Evolutionary conservation across 352 stramenopile species (phyloP).

Genomic region (Phytophthora meadii): DNA sequence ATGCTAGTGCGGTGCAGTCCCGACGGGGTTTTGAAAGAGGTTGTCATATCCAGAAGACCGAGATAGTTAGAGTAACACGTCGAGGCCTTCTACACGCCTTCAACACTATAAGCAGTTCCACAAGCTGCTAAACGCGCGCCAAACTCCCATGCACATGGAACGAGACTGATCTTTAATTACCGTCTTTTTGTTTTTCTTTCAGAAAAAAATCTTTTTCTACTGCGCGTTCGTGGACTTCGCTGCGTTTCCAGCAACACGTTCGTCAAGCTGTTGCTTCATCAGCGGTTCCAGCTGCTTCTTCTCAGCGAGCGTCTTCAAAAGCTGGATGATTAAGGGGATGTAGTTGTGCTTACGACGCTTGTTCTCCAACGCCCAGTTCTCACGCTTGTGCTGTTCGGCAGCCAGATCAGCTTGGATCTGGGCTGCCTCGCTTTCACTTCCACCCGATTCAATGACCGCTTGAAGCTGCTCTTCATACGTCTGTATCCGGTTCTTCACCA

Average conservation of each 20-base stretch:
- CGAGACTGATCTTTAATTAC: slow-evolving; percentile 5
- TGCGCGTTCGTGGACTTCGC: slow-evolving; percentile 24
- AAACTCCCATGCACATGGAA: slow-evolving; percentile 10
- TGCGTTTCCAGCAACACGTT: slow-evolving; percentile 24
- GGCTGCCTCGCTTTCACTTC: slow-evolving; percentile 42
- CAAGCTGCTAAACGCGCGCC: slow-evolving; percentile 21
- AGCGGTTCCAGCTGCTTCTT: slow-evolving; percentile 88
- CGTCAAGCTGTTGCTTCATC: slow-evolving; percentile 71
- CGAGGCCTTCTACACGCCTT: slow-evolving; percentile 1
- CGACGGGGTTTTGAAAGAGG: slow-evolving; percentile 10
- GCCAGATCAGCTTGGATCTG: slow-evolving; percentile 64
- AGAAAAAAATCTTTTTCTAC: slow-evolving; percentile 11
- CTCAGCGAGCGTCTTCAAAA: slow-evolving; percentile 93
- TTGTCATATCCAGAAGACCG: background rate
- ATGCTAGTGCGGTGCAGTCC: slow-evolving; percentile 40
- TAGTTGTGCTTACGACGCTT: slow-evolving; percentile 96
- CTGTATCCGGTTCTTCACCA: slow-evolving; percentile 88
- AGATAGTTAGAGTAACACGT: slow-evolving; percentile 40
- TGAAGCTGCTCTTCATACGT: slow-evolving; percentile 55
- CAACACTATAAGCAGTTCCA: slow-evolving; percentile 17
- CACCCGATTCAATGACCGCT: slow-evolving; percentile 42
- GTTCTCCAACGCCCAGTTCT: slow-evolving; percentile 92
- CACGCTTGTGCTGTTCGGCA: slow-evolving; percentile 72
- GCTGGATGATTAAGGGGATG: slow-evolving; percentile 94
- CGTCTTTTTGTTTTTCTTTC: slow-evolving; percentile 9